Conservation (phyloP, 2,329 filamentous ascomycete species). For the Macroventuria anomochaeta region DNA sequence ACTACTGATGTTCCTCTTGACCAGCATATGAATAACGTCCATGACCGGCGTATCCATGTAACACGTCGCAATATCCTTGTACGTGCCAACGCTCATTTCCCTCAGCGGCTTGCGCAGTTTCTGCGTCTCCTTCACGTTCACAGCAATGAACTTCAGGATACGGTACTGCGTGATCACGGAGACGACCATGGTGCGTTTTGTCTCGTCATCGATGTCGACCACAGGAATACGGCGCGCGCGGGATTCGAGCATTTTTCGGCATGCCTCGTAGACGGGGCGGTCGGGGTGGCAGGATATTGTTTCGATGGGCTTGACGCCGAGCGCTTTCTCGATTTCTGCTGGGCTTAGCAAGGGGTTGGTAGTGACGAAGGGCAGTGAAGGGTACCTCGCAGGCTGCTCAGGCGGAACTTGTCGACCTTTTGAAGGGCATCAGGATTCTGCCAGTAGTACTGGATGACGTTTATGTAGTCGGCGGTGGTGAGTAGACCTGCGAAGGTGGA, state of each 20-base stretch:
- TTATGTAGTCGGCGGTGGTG: conserved; percentile 97
- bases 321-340: conserved; percentile 90
- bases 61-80: conserved; percentile 79
- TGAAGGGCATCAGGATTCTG: conserved; percentile 90
- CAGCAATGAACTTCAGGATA: conserved; percentile 97
- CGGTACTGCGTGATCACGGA: conserved; percentile 98
- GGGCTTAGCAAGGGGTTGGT: conserved; percentile 20
- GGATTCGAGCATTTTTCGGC: conserved; percentile 90
- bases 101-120: conserved; percentile 84
- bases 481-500: conserved; percentile 93
- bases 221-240: conserved; percentile 92
- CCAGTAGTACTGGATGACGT: conserved; percentile 98
- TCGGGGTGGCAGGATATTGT: conserved; percentile 95
- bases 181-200: conserved; percentile 87
- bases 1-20: conserved; percentile 90
- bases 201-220: conserved; percentile 93
- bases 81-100: conserved; percentile 86
- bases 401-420: conserved; percentile 89
- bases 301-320: conserved; percentile 88
- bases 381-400: conserved; percentile 90
- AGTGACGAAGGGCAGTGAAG: conserved; percentile 1
- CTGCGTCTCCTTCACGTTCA: conserved; percentile 90
- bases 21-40: conserved; percentile 91
- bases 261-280: conserved; percentile 91
- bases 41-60: conserved; percentile 90